These are phyloP conservation scores for Cicer pinnatifidum DNA, from an alignment of 306 rosid species.

Conservation along the genomic window DNA sequence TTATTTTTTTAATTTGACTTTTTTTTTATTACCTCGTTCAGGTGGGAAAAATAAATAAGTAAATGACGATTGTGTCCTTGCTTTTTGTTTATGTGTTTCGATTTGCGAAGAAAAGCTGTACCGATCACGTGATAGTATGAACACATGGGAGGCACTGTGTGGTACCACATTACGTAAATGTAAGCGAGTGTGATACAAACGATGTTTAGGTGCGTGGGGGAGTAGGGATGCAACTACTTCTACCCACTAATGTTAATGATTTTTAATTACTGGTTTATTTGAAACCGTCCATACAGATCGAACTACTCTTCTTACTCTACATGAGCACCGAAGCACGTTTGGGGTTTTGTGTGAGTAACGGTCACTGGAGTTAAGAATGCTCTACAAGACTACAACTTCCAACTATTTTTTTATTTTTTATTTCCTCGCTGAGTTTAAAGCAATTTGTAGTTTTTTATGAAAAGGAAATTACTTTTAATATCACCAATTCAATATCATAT, in stretches of 20 bases:
- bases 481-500: background rate
- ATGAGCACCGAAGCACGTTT: conserved; percentile 18
- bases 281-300: conserved; percentile 31
- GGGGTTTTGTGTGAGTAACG: conserved; percentile 46
- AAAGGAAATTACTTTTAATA: background rate
- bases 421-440: background rate
- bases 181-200: conserved; percentile 31
- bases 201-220: background rate
- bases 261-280: background rate
- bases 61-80: conserved; percentile 36
- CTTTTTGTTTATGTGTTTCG: background rate
- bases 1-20: background rate
- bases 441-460: background rate
- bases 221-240: conserved; percentile 9
- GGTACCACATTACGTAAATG: background rate
- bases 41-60: background rate
- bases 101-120: background rate
- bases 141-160: background rate
- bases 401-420: background rate
- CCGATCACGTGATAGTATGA: conserved; percentile 30
- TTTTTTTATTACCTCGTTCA: background rate
- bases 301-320: too few relatives aligned
- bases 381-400: conserved; percentile 16
- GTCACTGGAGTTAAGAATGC: conserved; percentile 37
- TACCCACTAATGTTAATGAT: conserved; percentile 39